A percentile compares a stretch with the other conserved stretches of the same genome.
phyloP scores from a whole-genome alignment of 2,329 filamentous ascomycete genomes.

The Canariomyces notabilis region DNA sequence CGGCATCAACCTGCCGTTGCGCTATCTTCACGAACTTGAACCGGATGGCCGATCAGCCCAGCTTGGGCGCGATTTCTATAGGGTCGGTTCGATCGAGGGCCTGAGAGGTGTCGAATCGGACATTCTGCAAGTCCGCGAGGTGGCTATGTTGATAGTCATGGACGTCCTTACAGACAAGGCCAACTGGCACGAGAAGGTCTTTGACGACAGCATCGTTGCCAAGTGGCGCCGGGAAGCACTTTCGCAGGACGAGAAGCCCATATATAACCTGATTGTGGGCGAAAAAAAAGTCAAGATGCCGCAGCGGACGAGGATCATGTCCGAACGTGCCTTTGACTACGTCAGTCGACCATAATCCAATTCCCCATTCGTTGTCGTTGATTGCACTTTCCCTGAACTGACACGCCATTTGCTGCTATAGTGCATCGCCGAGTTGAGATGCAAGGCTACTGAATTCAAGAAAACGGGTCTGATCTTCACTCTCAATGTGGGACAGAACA shows the following conservation, averaged over 20 bases:
- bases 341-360: constrained; percentile 7
- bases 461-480: constrained; percentile 37
- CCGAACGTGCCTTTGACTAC: constrained; percentile 23
- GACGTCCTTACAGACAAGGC: constrained; percentile 35
- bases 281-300: constrained; percentile 2
- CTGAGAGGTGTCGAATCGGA: neutral
- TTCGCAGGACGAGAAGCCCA: constrained; percentile 20
- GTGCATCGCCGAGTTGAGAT: constrained; percentile 43
- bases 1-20: constrained; percentile 15
- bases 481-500: constrained; percentile 36
- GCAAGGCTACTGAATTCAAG: constrained; percentile 44
- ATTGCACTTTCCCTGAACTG: neutral
- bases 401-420: constrained; percentile 2
- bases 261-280: constrained; percentile 9
- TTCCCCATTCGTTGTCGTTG: neutral
- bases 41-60: too few relatives aligned
- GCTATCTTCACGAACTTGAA: neutral
- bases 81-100: neutral
- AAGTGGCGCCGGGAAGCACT: constrained; percentile 32
- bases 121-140: constrained; percentile 29
- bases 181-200: constrained; percentile 34
- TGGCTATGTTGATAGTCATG: constrained; percentile 33
- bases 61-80: constrained; percentile 9
- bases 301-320: constrained; percentile 16
- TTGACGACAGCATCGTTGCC: constrained; percentile 30